Conservation (phyloP, 768 basidiomycete genomes). For the Rhizopogon vulgaris region DNA sequence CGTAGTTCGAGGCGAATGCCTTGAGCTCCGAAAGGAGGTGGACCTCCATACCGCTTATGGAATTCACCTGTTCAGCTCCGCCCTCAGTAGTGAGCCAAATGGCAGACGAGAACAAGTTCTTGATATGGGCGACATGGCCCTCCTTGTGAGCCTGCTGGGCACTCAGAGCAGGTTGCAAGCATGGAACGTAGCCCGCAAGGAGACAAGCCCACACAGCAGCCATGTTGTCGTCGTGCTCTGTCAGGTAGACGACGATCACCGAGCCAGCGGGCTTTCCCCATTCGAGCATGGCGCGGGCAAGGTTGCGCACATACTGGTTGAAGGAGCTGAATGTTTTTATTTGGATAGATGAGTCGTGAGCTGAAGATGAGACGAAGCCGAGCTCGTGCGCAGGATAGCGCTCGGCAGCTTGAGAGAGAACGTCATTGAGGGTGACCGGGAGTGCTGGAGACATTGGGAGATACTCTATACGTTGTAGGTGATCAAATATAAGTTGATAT, state of each 20-base stretch:
- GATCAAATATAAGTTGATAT: not conserved
- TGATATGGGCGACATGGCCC: constrained; percentile 5
- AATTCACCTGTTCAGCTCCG: constrained; percentile 3
- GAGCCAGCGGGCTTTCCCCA: constrained; percentile 3
- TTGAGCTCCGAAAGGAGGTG: constrained; percentile 5
- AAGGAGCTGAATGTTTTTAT: constrained; percentile 1
- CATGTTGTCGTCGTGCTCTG: constrained; percentile 8
- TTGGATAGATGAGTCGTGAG: constrained; percentile 5
- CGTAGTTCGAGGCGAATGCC: not conserved
- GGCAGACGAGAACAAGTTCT: constrained; percentile 4
- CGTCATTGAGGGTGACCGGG: constrained; percentile 3
- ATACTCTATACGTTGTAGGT: not conserved
- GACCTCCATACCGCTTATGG: constrained; percentile 1
- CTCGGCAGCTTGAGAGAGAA: constrained; percentile 5
- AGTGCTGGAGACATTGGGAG: not conserved
- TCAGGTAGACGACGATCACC: constrained; percentile 4
- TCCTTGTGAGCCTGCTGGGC: constrained; percentile 7
- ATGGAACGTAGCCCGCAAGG: constrained; percentile 3
- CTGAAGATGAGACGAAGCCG: constrained; percentile 5
- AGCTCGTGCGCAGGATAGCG: constrained; percentile 3
- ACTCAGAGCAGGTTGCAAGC: constrained; percentile 5
- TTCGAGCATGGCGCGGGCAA: constrained; percentile 3
- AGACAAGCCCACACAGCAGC: constrained; percentile 7
- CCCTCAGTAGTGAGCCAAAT: constrained; percentile 5
- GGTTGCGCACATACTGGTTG: constrained; percentile 6